These are phyloP conservation scores for Xylaria sp. DNA, from an alignment of 2,329 filamentous ascomycete species.

Conservation along the genomic window DNA sequence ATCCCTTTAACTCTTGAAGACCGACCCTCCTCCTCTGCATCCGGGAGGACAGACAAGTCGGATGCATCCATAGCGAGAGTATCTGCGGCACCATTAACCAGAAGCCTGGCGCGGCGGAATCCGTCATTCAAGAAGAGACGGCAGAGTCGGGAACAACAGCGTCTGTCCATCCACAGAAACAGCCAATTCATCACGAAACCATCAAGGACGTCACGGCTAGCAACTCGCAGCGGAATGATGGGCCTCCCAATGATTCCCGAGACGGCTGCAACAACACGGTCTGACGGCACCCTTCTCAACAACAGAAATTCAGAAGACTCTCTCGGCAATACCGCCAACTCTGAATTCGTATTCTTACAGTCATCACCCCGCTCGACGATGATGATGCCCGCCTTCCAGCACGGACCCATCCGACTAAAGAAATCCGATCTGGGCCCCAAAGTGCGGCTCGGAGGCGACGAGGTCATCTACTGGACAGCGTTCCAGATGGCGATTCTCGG, in stretches of 20 bases:
- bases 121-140: constrained; percentile 23
- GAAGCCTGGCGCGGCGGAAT: constrained; percentile 23
- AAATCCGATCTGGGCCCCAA: constrained; percentile 39
- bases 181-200: constrained; percentile 29
- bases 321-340: constrained; percentile 30
- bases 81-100: constrained; percentile 22
- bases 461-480: constrained; percentile 56
- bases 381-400: constrained; percentile 45
- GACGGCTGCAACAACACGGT: constrained; percentile 7
- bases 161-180: constrained; percentile 19
- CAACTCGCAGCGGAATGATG: constrained; percentile 23
- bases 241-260: constrained; percentile 32
- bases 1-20: constrained; percentile 49
- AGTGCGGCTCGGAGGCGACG: constrained; percentile 40
- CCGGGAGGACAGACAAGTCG: constrained; percentile 31
- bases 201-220: constrained; percentile 29
- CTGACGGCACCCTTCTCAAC: constrained; percentile 18
- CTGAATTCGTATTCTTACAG: constrained; percentile 44
- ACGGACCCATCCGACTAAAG: constrained; percentile 51
- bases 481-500: constrained; percentile 61
- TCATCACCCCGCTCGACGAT: constrained; percentile 44
- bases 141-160: constrained; percentile 14
- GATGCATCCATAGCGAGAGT: too few relatives aligned
- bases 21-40: constrained; percentile 39
- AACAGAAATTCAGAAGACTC: constrained; percentile 13